Percentiles rank a stretch among this genome's conserved stretches.
Evolutionary conservation across 2,329 filamentous ascomycete species (phyloP).

Genomic region (Aurifilum marmelostoma): DNA sequence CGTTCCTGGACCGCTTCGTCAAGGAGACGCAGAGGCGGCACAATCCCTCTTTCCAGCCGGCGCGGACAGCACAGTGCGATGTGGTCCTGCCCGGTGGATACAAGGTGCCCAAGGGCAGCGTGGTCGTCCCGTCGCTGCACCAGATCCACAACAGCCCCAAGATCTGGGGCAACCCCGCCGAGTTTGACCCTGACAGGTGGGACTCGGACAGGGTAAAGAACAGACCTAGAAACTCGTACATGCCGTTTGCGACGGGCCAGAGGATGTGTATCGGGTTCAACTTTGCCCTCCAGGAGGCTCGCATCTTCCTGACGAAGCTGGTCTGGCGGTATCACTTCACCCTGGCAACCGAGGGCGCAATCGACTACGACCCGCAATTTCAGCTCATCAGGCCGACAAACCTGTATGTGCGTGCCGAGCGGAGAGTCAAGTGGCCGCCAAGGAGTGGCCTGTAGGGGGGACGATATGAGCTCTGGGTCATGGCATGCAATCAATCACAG

Average conservation of each 20-base stretch:
- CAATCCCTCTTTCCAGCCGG: slow-evolving; percentile 65
- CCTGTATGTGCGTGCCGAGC: slow-evolving; percentile 54
- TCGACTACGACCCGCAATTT: slow-evolving; percentile 64
- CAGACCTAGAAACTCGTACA: slow-evolving; percentile 54
- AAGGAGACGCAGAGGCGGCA: slow-evolving; percentile 64
- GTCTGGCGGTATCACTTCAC: slow-evolving; percentile 61
- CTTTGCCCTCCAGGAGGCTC: slow-evolving; percentile 64
- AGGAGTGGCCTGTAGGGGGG: slow-evolving; percentile 21
- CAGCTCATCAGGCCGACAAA: slow-evolving; percentile 60
- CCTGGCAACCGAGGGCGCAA: slow-evolving; percentile 51
- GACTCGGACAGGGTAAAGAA: slow-evolving; percentile 56
- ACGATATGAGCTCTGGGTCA: background rate
- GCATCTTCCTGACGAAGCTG: slow-evolving; percentile 61
- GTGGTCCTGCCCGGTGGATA: slow-evolving; percentile 63
- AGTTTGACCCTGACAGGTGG: slow-evolving; percentile 65
- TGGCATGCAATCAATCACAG: background rate
- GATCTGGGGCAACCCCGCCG: slow-evolving; percentile 60
- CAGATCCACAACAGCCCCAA: slow-evolving; percentile 57
- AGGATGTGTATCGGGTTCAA: slow-evolving; percentile 67
- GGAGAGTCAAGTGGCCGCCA: slow-evolving; percentile 52
- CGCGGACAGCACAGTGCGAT: slow-evolving; percentile 58
- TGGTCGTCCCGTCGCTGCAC: slow-evolving; percentile 58
- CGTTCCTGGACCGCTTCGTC: slow-evolving; percentile 60
- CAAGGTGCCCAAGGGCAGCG: slow-evolving; percentile 52
- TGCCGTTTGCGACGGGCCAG: slow-evolving; percentile 61